These are phyloP conservation scores for Wickerhamiella hasegawae DNA, from an alignment of 805 yeast species.

Conservation along the genomic window DNA sequence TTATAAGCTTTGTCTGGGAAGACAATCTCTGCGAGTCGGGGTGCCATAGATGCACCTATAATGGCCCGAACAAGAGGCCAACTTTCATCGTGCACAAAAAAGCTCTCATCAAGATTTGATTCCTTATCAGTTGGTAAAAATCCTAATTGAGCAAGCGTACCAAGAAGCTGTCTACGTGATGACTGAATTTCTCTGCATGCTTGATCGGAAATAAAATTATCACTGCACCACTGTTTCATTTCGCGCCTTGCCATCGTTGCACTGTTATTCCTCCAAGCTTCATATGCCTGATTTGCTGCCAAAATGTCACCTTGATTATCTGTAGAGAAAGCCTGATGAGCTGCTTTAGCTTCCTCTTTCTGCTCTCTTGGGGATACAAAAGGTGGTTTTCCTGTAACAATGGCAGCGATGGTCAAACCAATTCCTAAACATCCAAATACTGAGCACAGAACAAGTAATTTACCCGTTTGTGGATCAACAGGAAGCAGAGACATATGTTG, in stretches of 20 bases:
- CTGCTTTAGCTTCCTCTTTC: constrained; percentile 43
- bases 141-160: constrained; percentile 62
- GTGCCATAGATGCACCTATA: constrained; percentile 68
- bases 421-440: constrained; percentile 68
- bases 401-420: constrained; percentile 67
- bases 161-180: constrained; percentile 50
- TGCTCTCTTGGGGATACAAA: constrained; percentile 45
- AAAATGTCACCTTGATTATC: constrained; percentile 60
- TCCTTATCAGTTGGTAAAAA: constrained; percentile 45
- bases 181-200: constrained; percentile 58
- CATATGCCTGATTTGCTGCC: constrained; percentile 44
- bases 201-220: constrained; percentile 44
- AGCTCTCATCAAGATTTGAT: constrained; percentile 9
- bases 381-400: constrained; percentile 59
- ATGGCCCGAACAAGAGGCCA: constrained; percentile 43
- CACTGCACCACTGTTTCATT: constrained; percentile 33
- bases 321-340: constrained; percentile 12
- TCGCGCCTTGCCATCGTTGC: constrained; percentile 14
- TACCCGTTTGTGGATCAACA: constrained; percentile 70
- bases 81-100: constrained; percentile 33
- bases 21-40: constrained; percentile 67
- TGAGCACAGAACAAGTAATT: constrained; percentile 61
- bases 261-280: constrained; percentile 30
- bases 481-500: constrained; percentile 68
- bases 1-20: constrained; percentile 66